phyloP scores from a whole-genome alignment of 176 grass and related monocot genomes.

The Eleusine indica region DNA sequence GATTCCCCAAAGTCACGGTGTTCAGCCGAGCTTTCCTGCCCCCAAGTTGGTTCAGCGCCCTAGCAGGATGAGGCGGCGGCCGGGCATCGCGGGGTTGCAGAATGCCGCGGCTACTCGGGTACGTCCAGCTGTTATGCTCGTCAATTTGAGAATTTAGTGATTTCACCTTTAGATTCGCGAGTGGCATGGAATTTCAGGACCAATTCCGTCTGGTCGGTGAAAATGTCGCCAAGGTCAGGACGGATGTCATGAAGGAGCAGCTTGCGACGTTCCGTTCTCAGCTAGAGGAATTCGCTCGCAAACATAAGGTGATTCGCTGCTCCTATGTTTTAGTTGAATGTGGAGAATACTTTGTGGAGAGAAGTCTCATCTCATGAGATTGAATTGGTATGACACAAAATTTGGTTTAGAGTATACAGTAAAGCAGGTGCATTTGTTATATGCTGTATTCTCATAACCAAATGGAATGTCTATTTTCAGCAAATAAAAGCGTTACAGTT shows the following conservation, averaged over 20 bases:
- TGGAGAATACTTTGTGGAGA: not conserved
- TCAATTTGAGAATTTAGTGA: not conserved
- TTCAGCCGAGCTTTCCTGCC: not conserved
- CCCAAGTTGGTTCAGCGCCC: not conserved
- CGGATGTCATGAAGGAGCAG: constrained; percentile 97
- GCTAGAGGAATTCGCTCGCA: constrained; percentile 88
- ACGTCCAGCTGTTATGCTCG: not conserved
- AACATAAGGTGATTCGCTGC: constrained; percentile 69
- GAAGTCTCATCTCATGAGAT: not conserved
- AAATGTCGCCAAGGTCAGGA: constrained; percentile 93
- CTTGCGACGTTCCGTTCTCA: constrained; percentile 80
- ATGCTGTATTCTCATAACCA: not conserved
- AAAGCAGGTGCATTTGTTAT: not conserved
- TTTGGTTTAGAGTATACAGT: not conserved
- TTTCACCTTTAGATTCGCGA: not conserved
- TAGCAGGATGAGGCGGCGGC: constrained; percentile 43
- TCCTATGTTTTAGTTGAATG: not conserved
- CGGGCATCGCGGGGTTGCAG: constrained; percentile 55
- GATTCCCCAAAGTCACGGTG: not conserved
- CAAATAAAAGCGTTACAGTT: not conserved
- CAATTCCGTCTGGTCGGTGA: constrained; percentile 83
- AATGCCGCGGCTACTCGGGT: constrained; percentile 60
- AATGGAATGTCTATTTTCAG: not conserved
- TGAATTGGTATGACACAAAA: constrained; percentile 6
- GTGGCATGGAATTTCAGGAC: constrained; percentile 50